phyloP scores from a whole-genome alignment of 2,329 filamentous ascomycete genomes.

The Chaetomium sp. region DNA sequence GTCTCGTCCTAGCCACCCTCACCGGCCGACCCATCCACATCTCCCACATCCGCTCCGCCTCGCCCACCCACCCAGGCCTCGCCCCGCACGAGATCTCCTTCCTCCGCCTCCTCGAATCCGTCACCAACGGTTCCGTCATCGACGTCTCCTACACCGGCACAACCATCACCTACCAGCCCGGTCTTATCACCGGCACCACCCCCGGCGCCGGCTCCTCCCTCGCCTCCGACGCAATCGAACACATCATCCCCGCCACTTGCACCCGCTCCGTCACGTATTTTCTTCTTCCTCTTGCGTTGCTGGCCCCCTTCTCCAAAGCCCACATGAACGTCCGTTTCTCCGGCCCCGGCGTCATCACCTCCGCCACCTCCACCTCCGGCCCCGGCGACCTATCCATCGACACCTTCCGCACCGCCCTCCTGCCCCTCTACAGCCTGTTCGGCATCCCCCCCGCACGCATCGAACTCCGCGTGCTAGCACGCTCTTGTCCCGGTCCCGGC shows the following conservation, averaged over 20 bases:
- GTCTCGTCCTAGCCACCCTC: conserved; percentile 83
- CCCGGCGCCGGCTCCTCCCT: conserved; percentile 64
- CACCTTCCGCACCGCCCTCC: conserved; percentile 83
- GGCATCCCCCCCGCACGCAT: conserved; percentile 75
- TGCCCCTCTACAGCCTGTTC: conserved; percentile 85
- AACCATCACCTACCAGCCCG: conserved; percentile 83
- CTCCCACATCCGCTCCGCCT: conserved; percentile 84
- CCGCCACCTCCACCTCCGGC: conserved; percentile 59
- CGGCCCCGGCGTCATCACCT: conserved; percentile 88
- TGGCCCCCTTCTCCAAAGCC: conserved; percentile 89
- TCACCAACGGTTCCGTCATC: conserved; percentile 92
- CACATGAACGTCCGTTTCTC: conserved; percentile 86
- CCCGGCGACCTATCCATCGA: conserved; percentile 82
- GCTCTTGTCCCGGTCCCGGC: conserved; percentile 69
- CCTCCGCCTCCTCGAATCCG: conserved; percentile 82
- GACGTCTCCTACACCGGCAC: conserved; percentile 97
- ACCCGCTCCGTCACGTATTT: conserved; percentile 84
- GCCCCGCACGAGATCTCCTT: conserved; percentile 92
- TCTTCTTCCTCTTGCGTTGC: conserved; percentile 77
- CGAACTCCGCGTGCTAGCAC: conserved; percentile 72
- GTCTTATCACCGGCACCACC: conserved; percentile 80
- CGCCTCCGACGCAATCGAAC: conserved; percentile 68
- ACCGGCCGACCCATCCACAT: conserved; percentile 87
- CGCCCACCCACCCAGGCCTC: conserved; percentile 80
- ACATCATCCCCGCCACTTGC: conserved; percentile 71